These are phyloP conservation scores for Hymenoscyphus linearis DNA, from an alignment of 2,329 filamentous ascomycete species.

Conservation along the genomic window DNA sequence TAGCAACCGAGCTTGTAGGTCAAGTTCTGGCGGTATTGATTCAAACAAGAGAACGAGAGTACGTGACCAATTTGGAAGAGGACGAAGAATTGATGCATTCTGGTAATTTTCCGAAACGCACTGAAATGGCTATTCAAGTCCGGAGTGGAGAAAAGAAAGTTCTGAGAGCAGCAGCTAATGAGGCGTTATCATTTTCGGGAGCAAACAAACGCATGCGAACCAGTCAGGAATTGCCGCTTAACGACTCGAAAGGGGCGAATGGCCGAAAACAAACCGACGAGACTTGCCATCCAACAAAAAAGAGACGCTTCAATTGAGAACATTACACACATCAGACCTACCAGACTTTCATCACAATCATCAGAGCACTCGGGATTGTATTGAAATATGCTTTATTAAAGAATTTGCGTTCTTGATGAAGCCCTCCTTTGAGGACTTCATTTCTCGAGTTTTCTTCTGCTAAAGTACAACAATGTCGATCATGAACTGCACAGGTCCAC, in stretches of 20 bases:
- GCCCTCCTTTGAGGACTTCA: constrained; percentile 5
- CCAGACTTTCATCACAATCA: neutral
- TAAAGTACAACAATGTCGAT: constrained; percentile 30
- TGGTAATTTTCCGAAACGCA: constrained; percentile 31
- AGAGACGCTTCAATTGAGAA: constrained; percentile 17
- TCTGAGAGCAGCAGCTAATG: constrained; percentile 41
- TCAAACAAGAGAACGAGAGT: constrained; percentile 40
- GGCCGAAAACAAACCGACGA: constrained; percentile 22
- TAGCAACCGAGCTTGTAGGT: constrained; percentile 36
- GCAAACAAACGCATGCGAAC: constrained; percentile 33
- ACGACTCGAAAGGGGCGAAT: neutral
- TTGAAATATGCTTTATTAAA: neutral
- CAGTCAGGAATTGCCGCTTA: neutral
- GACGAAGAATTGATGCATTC: constrained; percentile 39
- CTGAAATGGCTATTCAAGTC: constrained; percentile 52
- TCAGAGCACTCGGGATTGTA: neutral
- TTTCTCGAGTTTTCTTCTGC: constrained; percentile 17
- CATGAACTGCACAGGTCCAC: constrained; percentile 11
- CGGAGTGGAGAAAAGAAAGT: constrained; percentile 61
- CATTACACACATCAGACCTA: neutral
- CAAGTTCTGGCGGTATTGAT: constrained; percentile 37
- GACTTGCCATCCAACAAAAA: constrained; percentile 17
- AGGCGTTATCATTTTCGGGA: constrained; percentile 30
- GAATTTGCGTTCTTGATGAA: constrained; percentile 5
- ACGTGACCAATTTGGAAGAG: constrained; percentile 47